phyloP scores from a whole-genome alignment of 179 eudicot species.

The Carnegiea gigantea region DNA sequence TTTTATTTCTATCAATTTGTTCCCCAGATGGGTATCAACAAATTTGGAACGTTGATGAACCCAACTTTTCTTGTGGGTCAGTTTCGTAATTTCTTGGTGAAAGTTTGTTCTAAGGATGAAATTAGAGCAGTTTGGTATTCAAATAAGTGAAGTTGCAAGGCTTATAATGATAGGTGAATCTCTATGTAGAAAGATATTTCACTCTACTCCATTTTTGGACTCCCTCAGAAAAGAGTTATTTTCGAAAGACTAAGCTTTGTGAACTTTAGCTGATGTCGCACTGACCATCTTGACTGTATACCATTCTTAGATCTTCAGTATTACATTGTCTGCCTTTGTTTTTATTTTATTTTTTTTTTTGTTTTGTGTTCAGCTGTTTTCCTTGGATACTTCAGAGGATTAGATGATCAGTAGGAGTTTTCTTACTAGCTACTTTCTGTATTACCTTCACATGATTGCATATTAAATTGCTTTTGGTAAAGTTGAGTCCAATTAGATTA shows the following conservation, averaged over 20 bases:
- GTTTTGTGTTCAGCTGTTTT: too few species aligned
- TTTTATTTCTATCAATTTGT: not conserved
- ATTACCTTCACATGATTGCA: too few species aligned
- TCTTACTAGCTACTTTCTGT: too few species aligned
- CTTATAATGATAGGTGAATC: not conserved
- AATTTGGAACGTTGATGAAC: not conserved
- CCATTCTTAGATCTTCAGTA: too few species aligned
- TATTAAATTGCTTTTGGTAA: too few species aligned
- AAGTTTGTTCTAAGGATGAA: constrained; percentile 1
- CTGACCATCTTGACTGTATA: too few species aligned
- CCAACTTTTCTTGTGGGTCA: not conserved
- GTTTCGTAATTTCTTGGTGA: not conserved
- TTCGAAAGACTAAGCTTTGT: not conserved
- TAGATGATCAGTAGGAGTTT: too few species aligned
- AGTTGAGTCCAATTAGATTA: too few species aligned
- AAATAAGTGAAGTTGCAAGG: not conserved
- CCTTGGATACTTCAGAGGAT: too few species aligned
- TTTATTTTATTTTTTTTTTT: not conserved
- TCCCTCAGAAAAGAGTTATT: not conserved
- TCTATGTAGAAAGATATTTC: not conserved
- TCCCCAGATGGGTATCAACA: not conserved
- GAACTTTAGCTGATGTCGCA: not conserved
- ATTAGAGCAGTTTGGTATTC: not conserved
- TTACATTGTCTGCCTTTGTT: too few species aligned
- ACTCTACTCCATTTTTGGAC: not conserved